These are phyloP conservation scores for Cryphonectria radicalis DNA, from an alignment of 2,329 filamentous ascomycete species.

Conservation along the genomic window DNA sequence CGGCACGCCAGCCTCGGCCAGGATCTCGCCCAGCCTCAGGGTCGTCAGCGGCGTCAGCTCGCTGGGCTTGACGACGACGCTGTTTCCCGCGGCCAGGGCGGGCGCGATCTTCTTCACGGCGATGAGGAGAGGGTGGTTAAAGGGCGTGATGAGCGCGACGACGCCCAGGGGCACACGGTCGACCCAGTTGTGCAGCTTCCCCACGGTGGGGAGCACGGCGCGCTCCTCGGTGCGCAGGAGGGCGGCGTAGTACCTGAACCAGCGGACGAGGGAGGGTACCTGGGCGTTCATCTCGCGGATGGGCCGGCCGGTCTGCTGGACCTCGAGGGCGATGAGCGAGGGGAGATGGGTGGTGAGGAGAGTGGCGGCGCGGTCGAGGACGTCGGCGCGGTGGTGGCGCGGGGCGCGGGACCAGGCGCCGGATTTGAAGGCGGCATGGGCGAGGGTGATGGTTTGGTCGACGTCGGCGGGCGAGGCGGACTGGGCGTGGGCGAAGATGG, in stretches of 20 bases:
- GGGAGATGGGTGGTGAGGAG: conserved; percentile 58
- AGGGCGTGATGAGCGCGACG: conserved; percentile 60
- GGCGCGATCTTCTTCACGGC: conserved; percentile 65
- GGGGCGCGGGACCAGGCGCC: conserved; percentile 62
- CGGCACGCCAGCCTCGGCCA: conserved; percentile 71
- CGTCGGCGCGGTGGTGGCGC: conserved; percentile 61
- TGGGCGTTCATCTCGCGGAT: conserved; percentile 74
- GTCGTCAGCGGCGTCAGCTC: conserved; percentile 66
- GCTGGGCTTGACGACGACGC: conserved; percentile 64
- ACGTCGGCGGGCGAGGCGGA: conserved; percentile 52
- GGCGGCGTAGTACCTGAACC: conserved; percentile 74
- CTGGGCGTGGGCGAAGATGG: conserved; percentile 43
- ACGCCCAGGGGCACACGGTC: conserved; percentile 61
- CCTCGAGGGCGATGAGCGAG: conserved; percentile 65
- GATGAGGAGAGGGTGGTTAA: conserved; percentile 63
- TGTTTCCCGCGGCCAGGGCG: conserved; percentile 63
- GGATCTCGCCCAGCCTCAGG: conserved; percentile 61
- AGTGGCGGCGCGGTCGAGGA: conserved; percentile 62
- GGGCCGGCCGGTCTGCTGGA: conserved; percentile 69
- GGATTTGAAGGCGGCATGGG: conserved; percentile 51
- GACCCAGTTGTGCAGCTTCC: conserved; percentile 61
- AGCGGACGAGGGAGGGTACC: conserved; percentile 66
- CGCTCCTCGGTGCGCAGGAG: conserved; percentile 70
- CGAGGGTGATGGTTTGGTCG: conserved; percentile 44
- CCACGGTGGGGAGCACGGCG: conserved; percentile 66